Base-by-base conservation (phyloP, 148 eudicot species). In the Vaccinium vitisidaea region DNA sequence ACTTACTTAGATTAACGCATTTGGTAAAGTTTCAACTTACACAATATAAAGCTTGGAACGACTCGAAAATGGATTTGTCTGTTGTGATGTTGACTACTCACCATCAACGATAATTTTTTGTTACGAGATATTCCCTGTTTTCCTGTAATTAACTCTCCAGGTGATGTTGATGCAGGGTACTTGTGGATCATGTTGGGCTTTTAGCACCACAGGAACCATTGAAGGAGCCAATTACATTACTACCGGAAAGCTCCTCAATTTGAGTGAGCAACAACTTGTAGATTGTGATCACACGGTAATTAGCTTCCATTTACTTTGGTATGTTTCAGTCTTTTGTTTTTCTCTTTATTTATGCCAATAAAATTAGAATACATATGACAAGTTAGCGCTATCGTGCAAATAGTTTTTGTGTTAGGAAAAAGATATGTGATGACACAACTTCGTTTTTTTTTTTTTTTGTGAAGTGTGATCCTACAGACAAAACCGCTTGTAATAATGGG, bases 171-270 rank as follows among this genome's bases (percentile, higher is more conserved):
- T 89, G 48, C 86, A 95, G 99, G 99, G 99, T 8, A 30, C 69
- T 6, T 97, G 99, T 84, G 99, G 99, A 5, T 91, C 99, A 6
- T 97, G 99, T 75, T 97, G 99, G 98, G 98, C 98, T 8, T 97
- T 97, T 84, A 95, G 98, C 87, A 92, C 99, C 2, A 97, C 99
- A 0, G 99, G 98, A 70, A 89, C 88, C 13, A 82, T 95, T 7
- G 99, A 97, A 89, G 99, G 99, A 83, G 98, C 99, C 9, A 91
- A 95, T 80, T 97, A 93, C 89, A 80, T 95, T n/a, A 88, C 94
- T 16, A 97, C 99, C 0, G 98, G 99, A 39, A 92, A 95, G 91
- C 98, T 97, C 52, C 84, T 91, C 21, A 95, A 74, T 79, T 91
- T 97, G 14, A 97, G 99, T 18, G 98, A 95, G 88, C 99, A 97